Evolutionary conservation across 2,329 filamentous ascomycete genomes (phyloP).

Genomic region (Dissoconium aciculare): DNA sequence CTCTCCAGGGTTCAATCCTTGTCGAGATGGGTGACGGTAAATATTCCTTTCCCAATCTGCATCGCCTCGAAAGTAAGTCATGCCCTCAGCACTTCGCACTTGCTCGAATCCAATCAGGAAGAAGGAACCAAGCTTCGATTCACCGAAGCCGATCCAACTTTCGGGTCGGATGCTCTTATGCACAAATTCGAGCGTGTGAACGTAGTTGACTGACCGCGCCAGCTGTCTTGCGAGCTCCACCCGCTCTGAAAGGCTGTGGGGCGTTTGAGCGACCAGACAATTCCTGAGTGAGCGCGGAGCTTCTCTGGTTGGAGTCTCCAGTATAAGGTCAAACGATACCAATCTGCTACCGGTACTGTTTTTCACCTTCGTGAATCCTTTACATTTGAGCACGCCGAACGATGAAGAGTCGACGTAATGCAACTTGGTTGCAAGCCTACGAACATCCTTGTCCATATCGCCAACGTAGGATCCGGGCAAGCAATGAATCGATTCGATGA

Average conservation of each 20-base stretch:
- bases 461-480: neutral
- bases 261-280: conserved; percentile 8
- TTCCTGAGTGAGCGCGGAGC: conserved; percentile 12
- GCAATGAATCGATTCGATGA: conserved; percentile 1
- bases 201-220: conserved; percentile 22
- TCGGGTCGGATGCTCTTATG: conserved; percentile 36
- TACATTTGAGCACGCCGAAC: conserved; percentile 14
- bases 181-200: conserved; percentile 31
- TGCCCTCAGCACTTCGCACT: conserved; percentile 24
- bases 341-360: neutral
- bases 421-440: conserved; percentile 12
- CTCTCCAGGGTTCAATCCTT: conserved; percentile 28
- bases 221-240: conserved; percentile 21
- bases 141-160: conserved; percentile 23
- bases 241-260: conserved; percentile 18
- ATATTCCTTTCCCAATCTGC: conserved; percentile 30
- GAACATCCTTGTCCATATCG: conserved; percentile 10
- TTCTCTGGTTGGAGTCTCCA: conserved; percentile 2
- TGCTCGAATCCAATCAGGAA: conserved; percentile 35
- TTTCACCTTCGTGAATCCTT: conserved; percentile 8
- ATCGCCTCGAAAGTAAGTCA: conserved; percentile 26
- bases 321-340: conserved; percentile 9
- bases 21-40: conserved; percentile 37
- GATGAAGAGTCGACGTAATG: conserved; percentile 8
- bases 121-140: conserved; percentile 13